Evolutionary conservation across 129 eudicot genomes (phyloP).

Genomic region (Chrysanthemum lavandulifolium): DNA sequence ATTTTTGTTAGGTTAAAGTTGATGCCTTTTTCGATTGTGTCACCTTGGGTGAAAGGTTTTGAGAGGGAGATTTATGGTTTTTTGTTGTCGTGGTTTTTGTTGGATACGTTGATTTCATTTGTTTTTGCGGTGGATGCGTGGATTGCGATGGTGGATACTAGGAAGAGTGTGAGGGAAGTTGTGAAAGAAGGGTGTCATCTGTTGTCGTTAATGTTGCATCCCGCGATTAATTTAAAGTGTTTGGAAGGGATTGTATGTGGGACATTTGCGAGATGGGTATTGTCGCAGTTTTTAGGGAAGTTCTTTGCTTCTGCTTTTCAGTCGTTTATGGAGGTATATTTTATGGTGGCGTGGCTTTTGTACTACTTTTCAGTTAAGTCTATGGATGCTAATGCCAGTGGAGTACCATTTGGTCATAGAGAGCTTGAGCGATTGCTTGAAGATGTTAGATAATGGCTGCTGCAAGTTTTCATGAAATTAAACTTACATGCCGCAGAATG

Average conservation of each 20-base stretch:
- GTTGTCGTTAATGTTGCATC: constrained; percentile 59
- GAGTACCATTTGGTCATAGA: constrained; percentile 72
- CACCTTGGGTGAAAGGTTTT: constrained; percentile 68
- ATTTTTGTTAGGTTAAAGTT: constrained; percentile 85
- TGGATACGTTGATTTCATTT: constrained; percentile 66
- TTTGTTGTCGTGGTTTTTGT: constrained; percentile 67
- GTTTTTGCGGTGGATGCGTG: constrained; percentile 80
- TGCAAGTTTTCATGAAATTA: constrained; percentile 19
- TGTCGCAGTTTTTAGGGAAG: constrained; percentile 61
- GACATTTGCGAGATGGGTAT: constrained; percentile 59
- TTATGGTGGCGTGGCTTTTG: constrained; percentile 87
- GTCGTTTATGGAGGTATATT: constrained; percentile 82
- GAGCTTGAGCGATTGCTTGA: constrained; percentile 76
- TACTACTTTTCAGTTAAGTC: constrained; percentile 77
- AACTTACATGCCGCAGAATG: constrained; percentile 27
- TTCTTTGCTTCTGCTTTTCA: constrained; percentile 62
- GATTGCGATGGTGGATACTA: constrained; percentile 80
- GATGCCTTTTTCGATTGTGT: constrained; percentile 84
- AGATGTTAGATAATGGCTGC: constrained; percentile 50
- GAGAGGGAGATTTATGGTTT: constrained; percentile 71
- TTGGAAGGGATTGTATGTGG: constrained; percentile 83
- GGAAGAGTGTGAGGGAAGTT: constrained; percentile 83
- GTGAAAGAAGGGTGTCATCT: constrained; percentile 85
- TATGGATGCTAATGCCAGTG: constrained; percentile 62
- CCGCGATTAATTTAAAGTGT: constrained; percentile 69